A percentile compares a stretch with the other conserved stretches of the same genome.
phyloP scores from a whole-genome alignment of 306 rosid species.

The Cyamopsis tetragonoloba region DNA sequence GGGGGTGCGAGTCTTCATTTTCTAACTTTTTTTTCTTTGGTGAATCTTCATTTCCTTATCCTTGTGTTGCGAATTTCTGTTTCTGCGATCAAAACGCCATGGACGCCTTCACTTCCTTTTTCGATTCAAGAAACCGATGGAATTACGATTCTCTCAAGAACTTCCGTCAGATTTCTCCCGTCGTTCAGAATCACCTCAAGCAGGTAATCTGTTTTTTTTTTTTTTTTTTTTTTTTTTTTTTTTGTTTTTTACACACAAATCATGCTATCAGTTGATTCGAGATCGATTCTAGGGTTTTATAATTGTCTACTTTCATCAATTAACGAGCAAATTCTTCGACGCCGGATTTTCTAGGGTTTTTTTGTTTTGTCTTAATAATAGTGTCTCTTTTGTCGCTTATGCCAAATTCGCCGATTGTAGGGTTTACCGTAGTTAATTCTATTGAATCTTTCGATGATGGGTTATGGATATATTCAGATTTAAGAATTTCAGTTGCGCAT shows the following conservation, averaged over 20 bases:
- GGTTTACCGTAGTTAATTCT: neutral
- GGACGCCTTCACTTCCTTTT: conserved; percentile 71
- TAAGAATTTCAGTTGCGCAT: too few relatives aligned
- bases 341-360: neutral
- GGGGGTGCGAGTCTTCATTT: too few relatives aligned
- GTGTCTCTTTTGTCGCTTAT: neutral
- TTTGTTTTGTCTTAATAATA: neutral
- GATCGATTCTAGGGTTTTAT: neutral
- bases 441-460: neutral
- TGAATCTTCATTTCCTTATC: too few relatives aligned
- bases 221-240: too few relatives aligned
- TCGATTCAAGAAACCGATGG: conserved; percentile 63
- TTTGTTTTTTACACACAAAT: too few relatives aligned
- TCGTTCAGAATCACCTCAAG: conserved; percentile 76
- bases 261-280: too few relatives aligned
- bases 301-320: neutral
- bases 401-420: neutral
- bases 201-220: neutral
- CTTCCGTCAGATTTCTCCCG: conserved; percentile 72
- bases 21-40: too few relatives aligned
- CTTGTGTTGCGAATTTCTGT: neutral
- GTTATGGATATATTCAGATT: neutral
- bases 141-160: conserved; percentile 72
- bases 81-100: conserved; percentile 22
- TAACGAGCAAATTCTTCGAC: neutral